Percentiles rank a stretch among this genome's conserved stretches.
Conservation (phyloP, 805 yeast species). For the Ogataea naganishii region DNA sequence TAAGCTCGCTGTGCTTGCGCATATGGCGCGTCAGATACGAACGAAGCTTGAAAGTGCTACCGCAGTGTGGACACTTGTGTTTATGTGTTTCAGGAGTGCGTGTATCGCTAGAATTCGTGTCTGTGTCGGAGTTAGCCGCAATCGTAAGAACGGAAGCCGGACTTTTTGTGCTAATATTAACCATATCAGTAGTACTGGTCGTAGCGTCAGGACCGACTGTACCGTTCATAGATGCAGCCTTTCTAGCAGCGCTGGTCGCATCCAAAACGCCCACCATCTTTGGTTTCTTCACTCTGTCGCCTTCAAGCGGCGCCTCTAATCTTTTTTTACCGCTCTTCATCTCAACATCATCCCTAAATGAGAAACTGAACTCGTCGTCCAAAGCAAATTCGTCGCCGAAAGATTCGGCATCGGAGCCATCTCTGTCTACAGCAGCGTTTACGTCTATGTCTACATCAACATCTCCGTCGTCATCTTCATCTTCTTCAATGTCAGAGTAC, state of each 20-base stretch:
- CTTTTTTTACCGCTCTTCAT: not conserved
- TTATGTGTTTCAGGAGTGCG: conserved; percentile 5
- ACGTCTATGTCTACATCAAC: not conserved
- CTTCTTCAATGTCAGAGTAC: not conserved
- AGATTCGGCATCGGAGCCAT: conserved; percentile 3
- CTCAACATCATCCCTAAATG: conserved; percentile 7
- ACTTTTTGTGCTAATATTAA: too few relatives aligned
- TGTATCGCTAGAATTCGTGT: not conserved
- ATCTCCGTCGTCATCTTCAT: not conserved
- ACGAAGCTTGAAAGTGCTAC: conserved; percentile 38
- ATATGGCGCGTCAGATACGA: conserved; percentile 48
- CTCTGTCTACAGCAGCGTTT: not conserved
- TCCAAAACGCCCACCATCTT: not conserved
- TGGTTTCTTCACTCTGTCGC: not conserved
- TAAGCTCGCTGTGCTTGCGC: conserved; percentile 40
- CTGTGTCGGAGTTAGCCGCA: not conserved
- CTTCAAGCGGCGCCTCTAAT: not conserved
- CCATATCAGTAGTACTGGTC: not conserved
- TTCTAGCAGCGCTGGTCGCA: not conserved
- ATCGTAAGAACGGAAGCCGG: too few relatives aligned
- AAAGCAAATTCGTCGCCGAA: conserved; percentile 13
- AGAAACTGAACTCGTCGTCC: conserved; percentile 14
- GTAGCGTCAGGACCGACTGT: not conserved
- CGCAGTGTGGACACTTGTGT: conserved; percentile 40
- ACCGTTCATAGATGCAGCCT: not conserved